Conservation (phyloP, 495 filamentous ascomycete species). For the Penicillium paxilli region DNA sequence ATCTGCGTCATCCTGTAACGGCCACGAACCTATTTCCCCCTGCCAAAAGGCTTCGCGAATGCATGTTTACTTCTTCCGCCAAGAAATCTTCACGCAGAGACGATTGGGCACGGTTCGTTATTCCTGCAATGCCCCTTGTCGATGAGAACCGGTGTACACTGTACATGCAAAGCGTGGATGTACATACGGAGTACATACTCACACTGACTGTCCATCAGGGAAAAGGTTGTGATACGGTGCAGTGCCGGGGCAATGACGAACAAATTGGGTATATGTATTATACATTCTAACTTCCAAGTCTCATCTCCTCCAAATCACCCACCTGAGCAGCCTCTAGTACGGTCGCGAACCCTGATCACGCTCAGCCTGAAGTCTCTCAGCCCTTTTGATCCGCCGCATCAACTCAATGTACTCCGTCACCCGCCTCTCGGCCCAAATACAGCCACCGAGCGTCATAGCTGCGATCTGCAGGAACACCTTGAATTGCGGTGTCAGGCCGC, state of each 20-base stretch:
- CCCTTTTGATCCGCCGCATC: slow-evolving; percentile 57
- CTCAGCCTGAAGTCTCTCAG: slow-evolving; percentile 61
- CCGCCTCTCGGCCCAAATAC: slow-evolving; percentile 78
- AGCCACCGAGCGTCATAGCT: slow-evolving; percentile 80
- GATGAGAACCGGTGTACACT: not conserved
- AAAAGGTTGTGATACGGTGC: too few species aligned
- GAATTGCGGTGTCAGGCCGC: slow-evolving; percentile 82
- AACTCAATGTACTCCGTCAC: slow-evolving; percentile 63
- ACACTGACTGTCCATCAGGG: too few species aligned
- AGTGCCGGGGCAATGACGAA: too few species aligned
- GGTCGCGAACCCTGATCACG: slow-evolving; percentile 38
- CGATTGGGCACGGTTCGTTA: not conserved
- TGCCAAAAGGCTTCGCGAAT: not conserved
- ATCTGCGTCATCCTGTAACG: not conserved
- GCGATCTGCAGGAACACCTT: slow-evolving; percentile 91
- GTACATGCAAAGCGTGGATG: not conserved
- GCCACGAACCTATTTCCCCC: not conserved
- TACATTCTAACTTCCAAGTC: too few species aligned
- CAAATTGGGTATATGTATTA: too few species aligned
- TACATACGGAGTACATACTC: too few species aligned
- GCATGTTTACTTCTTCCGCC: not conserved
- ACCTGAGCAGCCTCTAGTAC: slow-evolving; percentile 1
- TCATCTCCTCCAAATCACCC: too few species aligned
- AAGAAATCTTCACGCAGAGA: not conserved
- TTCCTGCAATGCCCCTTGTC: not conserved